Percentiles rank a stretch among this genome's conserved stretches.
Conservation (phyloP, 1,284 basidiomycete species). For the Boletus semigastroideus region DNA sequence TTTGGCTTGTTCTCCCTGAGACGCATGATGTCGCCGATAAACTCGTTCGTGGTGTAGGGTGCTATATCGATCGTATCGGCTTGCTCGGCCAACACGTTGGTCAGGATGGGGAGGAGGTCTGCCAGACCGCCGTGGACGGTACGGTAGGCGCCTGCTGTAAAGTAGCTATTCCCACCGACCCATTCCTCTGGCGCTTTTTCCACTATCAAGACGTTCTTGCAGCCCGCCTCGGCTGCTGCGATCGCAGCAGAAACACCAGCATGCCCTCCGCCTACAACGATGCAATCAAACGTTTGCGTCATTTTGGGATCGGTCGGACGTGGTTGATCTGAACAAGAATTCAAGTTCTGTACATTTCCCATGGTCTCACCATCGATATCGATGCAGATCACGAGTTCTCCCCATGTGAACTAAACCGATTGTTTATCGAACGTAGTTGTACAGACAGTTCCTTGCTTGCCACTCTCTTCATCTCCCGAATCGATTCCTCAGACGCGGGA, state of each 20-base stretch:
- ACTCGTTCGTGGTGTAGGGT: slow-evolving; percentile 55
- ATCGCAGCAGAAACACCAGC: slow-evolving; percentile 66
- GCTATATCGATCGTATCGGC: slow-evolving; percentile 54
- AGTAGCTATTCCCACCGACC: slow-evolving; percentile 70
- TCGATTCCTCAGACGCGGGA: slow-evolving; percentile 26
- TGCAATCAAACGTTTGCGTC: slow-evolving; percentile 45
- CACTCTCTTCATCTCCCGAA: not conserved
- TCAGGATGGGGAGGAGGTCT: slow-evolving; percentile 57
- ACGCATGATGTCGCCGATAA: slow-evolving; percentile 58
- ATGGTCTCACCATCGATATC: not conserved
- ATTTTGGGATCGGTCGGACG: slow-evolving; percentile 7
- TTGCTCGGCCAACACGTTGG: slow-evolving; percentile 44
- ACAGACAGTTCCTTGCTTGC: not conserved
- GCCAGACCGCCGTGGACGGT: slow-evolving; percentile 57
- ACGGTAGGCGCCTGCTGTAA: slow-evolving; percentile 66
- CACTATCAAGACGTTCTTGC: slow-evolving; percentile 57
- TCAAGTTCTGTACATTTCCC: not conserved
- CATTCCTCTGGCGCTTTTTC: slow-evolving; percentile 65
- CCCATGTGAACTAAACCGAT: not conserved
- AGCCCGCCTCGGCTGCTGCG: slow-evolving; percentile 56
- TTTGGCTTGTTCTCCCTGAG: slow-evolving; percentile 52
- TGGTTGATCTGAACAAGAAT: not conserved
- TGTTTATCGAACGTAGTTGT: not conserved
- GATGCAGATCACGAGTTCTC: not conserved
- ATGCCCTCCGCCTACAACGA: slow-evolving; percentile 67